These are phyloP conservation scores for Saitozyma podzolica DNA, from an alignment of 768 basidiomycete genomes.

Conservation along the genomic window DNA sequence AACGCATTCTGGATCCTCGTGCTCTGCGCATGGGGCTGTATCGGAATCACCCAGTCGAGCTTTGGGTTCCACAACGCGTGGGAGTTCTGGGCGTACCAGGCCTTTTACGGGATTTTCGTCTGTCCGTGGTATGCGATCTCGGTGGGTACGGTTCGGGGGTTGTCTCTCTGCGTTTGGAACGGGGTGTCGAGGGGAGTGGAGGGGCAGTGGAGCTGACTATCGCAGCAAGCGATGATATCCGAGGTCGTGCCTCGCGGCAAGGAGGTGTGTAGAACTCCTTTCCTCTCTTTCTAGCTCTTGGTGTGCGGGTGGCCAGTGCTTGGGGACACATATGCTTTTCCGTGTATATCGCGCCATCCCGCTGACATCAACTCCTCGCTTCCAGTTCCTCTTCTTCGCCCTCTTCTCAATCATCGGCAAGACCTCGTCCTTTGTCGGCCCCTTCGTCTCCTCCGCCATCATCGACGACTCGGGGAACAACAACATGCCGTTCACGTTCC, in stretches of 20 bases:
- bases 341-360: too few species aligned
- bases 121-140: conserved; percentile 87
- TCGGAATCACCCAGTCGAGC: conserved; percentile 70
- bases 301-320: too few species aligned
- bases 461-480: conserved; percentile 43
- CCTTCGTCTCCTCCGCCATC: conserved; percentile 44
- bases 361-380: too few species aligned
- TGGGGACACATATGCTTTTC: too few species aligned
- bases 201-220: conserved; percentile 5
- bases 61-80: conserved; percentile 82
- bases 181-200: not conserved
- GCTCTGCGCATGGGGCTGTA: conserved; percentile 64
- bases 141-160: conserved; percentile 51
- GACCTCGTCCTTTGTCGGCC: conserved; percentile 45
- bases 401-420: conserved; percentile 69
- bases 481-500: conserved; percentile 50
- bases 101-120: conserved; percentile 57
- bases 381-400: conserved; percentile 69
- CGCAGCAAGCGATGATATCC: conserved; percentile 49
- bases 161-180: not conserved
- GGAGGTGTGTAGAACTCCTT: conserved; percentile 54
- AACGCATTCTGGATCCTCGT: conserved; percentile 47
- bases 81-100: conserved; percentile 70
- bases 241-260: conserved; percentile 84
- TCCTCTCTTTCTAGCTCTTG: not conserved